Conservation (phyloP, 2,329 filamentous ascomycete genomes). For the Alternaria gaisen region DNA sequence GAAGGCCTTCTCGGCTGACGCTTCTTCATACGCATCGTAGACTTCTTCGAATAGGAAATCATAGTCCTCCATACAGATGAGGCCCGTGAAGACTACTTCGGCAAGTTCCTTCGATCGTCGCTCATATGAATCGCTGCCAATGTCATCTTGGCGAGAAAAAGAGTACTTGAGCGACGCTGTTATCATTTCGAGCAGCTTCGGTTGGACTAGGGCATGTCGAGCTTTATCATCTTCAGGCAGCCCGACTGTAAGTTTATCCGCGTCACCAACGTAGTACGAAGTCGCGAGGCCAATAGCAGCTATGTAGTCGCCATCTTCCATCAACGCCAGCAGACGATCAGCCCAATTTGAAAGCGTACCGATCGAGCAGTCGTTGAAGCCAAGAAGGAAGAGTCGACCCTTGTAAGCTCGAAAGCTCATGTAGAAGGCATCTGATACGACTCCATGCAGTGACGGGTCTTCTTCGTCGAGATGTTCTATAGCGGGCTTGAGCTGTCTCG, state of each 20-base stretch:
- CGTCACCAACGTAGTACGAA: constrained; percentile 87
- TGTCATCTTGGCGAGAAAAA: constrained; percentile 71
- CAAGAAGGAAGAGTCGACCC: constrained; percentile 87
- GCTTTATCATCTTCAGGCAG: constrained; percentile 82
- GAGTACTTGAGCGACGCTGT: constrained; percentile 89
- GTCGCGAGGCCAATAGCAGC: constrained; percentile 89
- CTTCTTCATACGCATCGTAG: constrained; percentile 88
- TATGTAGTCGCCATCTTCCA: constrained; percentile 97
- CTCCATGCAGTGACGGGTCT: constrained; percentile 89
- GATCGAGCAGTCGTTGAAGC: constrained; percentile 92
- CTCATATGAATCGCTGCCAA: constrained; percentile 60
- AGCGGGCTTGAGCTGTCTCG: constrained; percentile 80
- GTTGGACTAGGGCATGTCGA: constrained; percentile 82
- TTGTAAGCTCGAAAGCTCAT: constrained; percentile 99
- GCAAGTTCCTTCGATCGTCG: constrained; percentile 78
- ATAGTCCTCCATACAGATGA: constrained; percentile 76
- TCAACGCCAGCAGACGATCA: constrained; percentile 87
- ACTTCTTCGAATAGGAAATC: constrained; percentile 92
- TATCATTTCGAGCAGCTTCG: constrained; percentile 93
- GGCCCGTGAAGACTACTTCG: constrained; percentile 83
- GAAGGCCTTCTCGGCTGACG: constrained; percentile 76
- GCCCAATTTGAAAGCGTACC: constrained; percentile 97
- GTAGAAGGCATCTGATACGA: constrained; percentile 95
- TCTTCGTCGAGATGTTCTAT: constrained; percentile 90
- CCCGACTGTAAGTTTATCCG: constrained; percentile 94